These are phyloP conservation scores for Pythium sp. DNA, from an alignment of 352 stramenopile genomes.

Conservation along the genomic window DNA sequence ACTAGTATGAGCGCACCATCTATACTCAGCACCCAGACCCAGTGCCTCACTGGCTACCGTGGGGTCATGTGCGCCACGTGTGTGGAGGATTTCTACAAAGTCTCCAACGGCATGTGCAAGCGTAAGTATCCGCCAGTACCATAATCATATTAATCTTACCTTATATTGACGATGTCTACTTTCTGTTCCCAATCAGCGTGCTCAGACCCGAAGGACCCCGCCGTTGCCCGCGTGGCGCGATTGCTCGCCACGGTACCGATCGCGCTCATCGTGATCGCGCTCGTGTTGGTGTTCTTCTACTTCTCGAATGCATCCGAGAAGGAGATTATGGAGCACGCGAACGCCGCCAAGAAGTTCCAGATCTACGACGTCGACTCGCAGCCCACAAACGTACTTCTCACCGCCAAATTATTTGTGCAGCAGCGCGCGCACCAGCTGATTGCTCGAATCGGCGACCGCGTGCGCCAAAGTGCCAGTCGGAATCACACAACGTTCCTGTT, in stretches of 20 bases:
- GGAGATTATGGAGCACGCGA: conserved; percentile 46
- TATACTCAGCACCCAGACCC: conserved; percentile 18
- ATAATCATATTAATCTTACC: background rate
- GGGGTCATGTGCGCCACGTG: conserved; percentile 55
- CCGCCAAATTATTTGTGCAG: conserved; percentile 24
- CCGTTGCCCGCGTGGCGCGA: conserved; percentile 29
- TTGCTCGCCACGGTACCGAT: conserved; percentile 48
- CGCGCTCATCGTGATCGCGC: conserved; percentile 25
- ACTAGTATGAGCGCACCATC: conserved; percentile 12
- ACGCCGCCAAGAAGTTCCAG: conserved; percentile 53
- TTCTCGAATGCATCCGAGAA: conserved; percentile 50
- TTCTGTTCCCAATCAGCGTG: conserved; percentile 22
- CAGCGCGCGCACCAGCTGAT: conserved; percentile 23
- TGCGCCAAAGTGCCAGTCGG: background rate
- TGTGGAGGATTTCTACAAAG: conserved; percentile 46
- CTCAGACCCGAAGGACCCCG: conserved; percentile 35
- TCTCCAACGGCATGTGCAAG: conserved; percentile 55
- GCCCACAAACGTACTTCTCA: conserved; percentile 10
- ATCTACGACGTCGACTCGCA: conserved; percentile 25
- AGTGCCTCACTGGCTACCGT: conserved; percentile 49
- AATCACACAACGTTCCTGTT: conserved; percentile 27
- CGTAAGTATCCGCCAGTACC: conserved; percentile 23
- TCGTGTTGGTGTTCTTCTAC: conserved; percentile 37
- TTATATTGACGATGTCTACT: background rate
- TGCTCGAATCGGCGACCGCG: background rate